Conservation (phyloP, 768 basidiomycete species). For the Termitomyces heimii region DNA sequence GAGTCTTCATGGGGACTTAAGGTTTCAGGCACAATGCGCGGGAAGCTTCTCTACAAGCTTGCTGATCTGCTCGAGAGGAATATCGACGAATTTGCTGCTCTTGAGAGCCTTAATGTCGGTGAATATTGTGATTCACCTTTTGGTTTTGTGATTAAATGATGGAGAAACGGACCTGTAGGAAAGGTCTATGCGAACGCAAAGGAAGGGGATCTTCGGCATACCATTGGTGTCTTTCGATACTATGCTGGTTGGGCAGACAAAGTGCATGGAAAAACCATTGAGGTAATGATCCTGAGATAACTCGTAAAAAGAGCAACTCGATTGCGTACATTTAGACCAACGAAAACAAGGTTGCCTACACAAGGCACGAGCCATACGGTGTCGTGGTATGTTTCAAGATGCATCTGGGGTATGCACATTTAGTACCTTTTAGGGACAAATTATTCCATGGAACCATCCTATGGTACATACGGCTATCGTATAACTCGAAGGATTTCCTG, state of each 20-base stretch:
- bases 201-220: conserved; percentile 36
- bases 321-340: conserved; percentile 14
- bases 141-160: not conserved
- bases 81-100: conserved; percentile 22
- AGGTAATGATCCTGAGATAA: conserved; percentile 19
- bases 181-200: conserved; percentile 49
- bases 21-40: conserved; percentile 31
- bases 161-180: conserved; percentile 23
- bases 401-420: not conserved
- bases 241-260: conserved; percentile 90
- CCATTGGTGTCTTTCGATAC: conserved; percentile 54
- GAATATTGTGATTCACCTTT: conserved; percentile 1
- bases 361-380: conserved; percentile 50
- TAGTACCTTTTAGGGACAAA: conserved; percentile 25
- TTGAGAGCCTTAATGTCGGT: conserved; percentile 21
- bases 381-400: conserved; percentile 22
- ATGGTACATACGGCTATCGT: conserved; percentile 6
- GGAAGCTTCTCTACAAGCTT: conserved; percentile 23
- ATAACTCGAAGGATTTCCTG: not conserved
- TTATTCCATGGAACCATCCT: conserved; percentile 53
- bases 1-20: conserved; percentile 66
- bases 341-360: conserved; percentile 23
- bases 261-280: conserved; percentile 63
- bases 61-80: conserved; percentile 23
- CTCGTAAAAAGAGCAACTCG: not conserved